phyloP scores from a whole-genome alignment of 139 green algal species.

The Coccomyxa sp. region DNA sequence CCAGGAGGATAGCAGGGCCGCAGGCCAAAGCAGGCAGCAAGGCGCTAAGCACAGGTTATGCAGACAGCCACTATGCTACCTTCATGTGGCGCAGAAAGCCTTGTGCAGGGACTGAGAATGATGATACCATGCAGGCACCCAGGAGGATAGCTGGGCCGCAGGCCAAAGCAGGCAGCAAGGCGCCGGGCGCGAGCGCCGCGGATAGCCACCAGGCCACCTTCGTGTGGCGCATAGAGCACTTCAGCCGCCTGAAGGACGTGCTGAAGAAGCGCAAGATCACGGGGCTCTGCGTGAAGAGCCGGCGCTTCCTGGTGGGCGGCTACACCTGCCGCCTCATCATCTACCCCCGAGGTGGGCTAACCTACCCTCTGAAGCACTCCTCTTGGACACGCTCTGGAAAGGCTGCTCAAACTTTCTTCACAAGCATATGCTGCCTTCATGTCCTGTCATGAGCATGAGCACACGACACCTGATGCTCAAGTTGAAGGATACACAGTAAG shows the following conservation, averaged over 20 bases:
- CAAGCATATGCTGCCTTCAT: too few species aligned
- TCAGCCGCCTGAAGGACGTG: constrained; percentile 72
- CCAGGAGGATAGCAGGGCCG: background rate
- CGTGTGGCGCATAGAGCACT: constrained; percentile 70
- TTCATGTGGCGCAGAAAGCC: constrained; percentile 70
- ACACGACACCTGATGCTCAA: too few species aligned
- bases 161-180: background rate
- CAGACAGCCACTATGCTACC: constrained; percentile 33
- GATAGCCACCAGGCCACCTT: constrained; percentile 48
- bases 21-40: background rate
- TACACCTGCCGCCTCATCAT: constrained; percentile 66
- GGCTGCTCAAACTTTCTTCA: too few species aligned
- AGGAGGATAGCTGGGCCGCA: background rate
- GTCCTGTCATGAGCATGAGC: too few species aligned
- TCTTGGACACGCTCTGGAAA: too few species aligned
- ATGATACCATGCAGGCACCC: background rate
- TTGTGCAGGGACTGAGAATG: too few species aligned
- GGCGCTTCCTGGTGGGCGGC: constrained; percentile 54
- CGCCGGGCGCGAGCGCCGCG: background rate
- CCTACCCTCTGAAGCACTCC: too few species aligned
- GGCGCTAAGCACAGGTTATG: background rate
- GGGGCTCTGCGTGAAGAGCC: constrained; percentile 70
- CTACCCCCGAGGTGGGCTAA: constrained; percentile 49
- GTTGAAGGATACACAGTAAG: too few species aligned
- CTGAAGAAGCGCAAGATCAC: constrained; percentile 82